A percentile compares a stretch with the other conserved stretches of the same genome.
Evolutionary conservation across 495 filamentous ascomycete genomes (phyloP).

Genomic region (Xylaria curta): DNA sequence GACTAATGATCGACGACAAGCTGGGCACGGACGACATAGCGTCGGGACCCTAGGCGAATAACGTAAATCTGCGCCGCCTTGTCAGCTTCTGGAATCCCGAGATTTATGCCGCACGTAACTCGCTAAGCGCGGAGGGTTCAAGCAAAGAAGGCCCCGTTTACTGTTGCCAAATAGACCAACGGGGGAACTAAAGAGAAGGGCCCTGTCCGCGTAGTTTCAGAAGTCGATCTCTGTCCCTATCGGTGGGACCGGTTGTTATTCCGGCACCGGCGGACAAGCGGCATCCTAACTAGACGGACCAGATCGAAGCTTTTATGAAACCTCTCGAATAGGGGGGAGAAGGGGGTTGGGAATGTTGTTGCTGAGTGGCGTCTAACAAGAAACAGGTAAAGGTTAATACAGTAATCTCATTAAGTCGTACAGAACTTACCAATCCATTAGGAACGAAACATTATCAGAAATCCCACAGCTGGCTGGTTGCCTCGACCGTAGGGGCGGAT

Average conservation of each 20-base stretch:
- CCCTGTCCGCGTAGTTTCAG: slow-evolving; percentile 18
- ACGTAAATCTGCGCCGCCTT: neutral
- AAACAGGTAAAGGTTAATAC: neutral
- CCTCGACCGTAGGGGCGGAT: slow-evolving; percentile 20
- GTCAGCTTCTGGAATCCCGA: slow-evolving; percentile 25
- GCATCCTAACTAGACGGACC: neutral
- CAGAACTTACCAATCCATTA: neutral
- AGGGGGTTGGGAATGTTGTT: neutral
- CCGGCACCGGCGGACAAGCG: slow-evolving; percentile 16
- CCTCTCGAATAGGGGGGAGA: neutral
- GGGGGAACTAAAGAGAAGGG: neutral
- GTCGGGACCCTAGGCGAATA: neutral
- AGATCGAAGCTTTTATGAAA: slow-evolving; percentile 4
- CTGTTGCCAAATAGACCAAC: slow-evolving; percentile 3
- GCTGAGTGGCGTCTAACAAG: neutral
- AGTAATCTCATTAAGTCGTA: slow-evolving; percentile 9
- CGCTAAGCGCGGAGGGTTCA: slow-evolving; percentile 20
- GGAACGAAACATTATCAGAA: slow-evolving; percentile 14
- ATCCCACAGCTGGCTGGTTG: slow-evolving; percentile 18
- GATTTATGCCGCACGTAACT: slow-evolving; percentile 24
- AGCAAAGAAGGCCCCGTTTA: neutral
- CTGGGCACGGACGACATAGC: slow-evolving; percentile 20
- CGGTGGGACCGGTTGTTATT: slow-evolving; percentile 20
- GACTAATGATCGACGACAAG: slow-evolving; percentile 18
- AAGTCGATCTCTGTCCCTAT: slow-evolving; percentile 27